phyloP scores from a whole-genome alignment of 2,329 filamentous ascomycete species.

The Rugonectria rugulosa region DNA sequence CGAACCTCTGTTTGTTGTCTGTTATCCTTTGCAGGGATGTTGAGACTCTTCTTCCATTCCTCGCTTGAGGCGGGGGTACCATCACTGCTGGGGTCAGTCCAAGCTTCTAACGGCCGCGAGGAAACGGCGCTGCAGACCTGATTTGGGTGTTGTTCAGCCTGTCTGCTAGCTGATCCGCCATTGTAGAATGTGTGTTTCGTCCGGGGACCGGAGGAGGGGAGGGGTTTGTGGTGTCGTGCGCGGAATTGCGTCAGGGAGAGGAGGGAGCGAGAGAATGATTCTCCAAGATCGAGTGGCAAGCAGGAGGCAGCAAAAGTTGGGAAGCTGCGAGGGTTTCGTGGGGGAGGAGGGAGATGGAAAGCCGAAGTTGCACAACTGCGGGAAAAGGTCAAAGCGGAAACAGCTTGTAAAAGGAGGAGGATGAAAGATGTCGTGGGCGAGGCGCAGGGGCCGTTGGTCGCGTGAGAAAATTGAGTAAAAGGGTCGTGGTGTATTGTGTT shows the following conservation, averaged over 20 bases:
- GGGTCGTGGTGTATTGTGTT: constrained; percentile 27
- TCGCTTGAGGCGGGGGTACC: constrained; percentile 54
- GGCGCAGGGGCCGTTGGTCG: constrained; percentile 17
- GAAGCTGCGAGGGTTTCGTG: constrained; percentile 18
- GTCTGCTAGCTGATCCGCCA: constrained; percentile 56
- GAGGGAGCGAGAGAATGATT: constrained; percentile 10
- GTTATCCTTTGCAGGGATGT: constrained; percentile 75
- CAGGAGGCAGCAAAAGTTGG: constrained; percentile 31
- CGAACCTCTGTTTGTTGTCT: constrained; percentile 82
- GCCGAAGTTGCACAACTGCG: constrained; percentile 4
- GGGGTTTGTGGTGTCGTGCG: constrained; percentile 29
- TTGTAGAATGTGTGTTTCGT: constrained; percentile 44
- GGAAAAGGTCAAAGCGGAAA: background rate
- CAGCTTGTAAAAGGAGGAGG: background rate
- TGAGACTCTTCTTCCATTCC: constrained; percentile 79
- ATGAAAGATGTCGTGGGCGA: constrained; percentile 24
- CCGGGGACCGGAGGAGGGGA: constrained; percentile 35
- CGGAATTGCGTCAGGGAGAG: constrained; percentile 31
- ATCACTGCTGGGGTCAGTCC: constrained; percentile 55
- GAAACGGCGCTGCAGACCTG: constrained; percentile 45
- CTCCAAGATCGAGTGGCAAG: constrained; percentile 20
- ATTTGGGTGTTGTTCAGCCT: constrained; percentile 53
- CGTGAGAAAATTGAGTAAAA: constrained; percentile 6
- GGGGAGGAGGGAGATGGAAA: background rate
- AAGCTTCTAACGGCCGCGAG: constrained; percentile 34